Base-by-base conservation (phyloP, 1,284 basidiomycete genomes). In the Fomitopsis palustris region DNA sequence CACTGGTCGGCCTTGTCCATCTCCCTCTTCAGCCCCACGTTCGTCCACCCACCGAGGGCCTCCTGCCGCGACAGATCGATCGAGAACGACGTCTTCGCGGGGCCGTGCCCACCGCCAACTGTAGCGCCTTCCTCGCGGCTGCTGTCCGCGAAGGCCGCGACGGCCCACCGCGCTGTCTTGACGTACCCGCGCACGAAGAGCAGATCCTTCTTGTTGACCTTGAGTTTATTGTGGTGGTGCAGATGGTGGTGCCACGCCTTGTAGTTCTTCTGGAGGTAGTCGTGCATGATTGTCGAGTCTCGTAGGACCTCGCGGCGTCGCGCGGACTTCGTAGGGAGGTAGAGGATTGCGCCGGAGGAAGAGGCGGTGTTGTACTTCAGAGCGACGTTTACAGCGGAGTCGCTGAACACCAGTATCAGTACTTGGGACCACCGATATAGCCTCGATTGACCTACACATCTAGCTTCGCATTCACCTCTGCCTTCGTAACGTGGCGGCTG, bases 151-250 rank as follows among this genome's bases (percentile, higher is more conserved):
- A 59, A 58, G 4, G 61, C 55, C 2, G 51, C 55, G 6, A 55
- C 53, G 9, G 55, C 45, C 61, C 61, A 62, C 23, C 54, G 27
- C 16, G 58, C 21, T 1, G 58, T 57, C 53, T 62, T 62, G 5
- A 52, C 51, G 25, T 39, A 59, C 7, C 61, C 61, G 12, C 38
- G 4, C 1, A 62, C 56, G 29, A 58, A 59, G 16, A 58, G 19
- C 9, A 58, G 14, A 8, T 58, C 56, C 23, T 58, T 43, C 21
- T 27, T 38, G 16, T 25, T 3, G 8, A 56, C n/a, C 4, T 54
- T 43, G 17, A 57, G 33, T 1, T 37, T 33, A 2, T n/a, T n/a
- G 3, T 23, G 31, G 16, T 54, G n/a, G 9, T 27, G 41, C 23
- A 51, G 49, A 7, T 29, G 27, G 16, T 29, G 51, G 12, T 53